A percentile compares a stretch with the other conserved stretches of the same genome.
These are phyloP conservation scores for Aquilaria yunnanensis DNA, from an alignment of 345 rosid species.

Conservation along the genomic window DNA sequence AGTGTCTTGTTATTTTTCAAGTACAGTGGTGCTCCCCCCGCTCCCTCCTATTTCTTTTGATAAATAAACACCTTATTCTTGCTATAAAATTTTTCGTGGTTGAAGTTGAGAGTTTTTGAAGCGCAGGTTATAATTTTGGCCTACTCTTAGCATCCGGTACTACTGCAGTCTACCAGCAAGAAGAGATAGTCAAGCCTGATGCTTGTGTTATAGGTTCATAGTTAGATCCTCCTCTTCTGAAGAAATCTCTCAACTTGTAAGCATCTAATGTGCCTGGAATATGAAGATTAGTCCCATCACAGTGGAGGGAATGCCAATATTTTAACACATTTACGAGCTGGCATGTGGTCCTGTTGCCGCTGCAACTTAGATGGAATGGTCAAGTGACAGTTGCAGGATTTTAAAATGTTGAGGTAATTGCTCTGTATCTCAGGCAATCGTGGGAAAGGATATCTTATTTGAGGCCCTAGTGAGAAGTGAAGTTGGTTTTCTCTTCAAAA, in stretches of 20 bases:
- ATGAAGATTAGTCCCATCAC: slow-evolving; percentile 71
- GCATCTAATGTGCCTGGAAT: slow-evolving; percentile 97
- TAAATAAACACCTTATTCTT: too few relatives aligned
- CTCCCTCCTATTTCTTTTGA: too few relatives aligned
- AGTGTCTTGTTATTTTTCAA: neutral
- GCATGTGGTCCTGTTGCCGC: slow-evolving; percentile 82
- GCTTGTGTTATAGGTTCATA: slow-evolving; percentile 74
- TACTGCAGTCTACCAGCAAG: slow-evolving; percentile 72
- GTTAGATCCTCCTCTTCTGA: neutral
- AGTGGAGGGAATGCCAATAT: slow-evolving; percentile 74
- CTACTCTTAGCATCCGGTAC: slow-evolving; percentile 3
- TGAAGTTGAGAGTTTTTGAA: too few relatives aligned
- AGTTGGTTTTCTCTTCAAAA: too few relatives aligned
- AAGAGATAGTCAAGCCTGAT: slow-evolving; percentile 72
- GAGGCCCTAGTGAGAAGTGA: too few relatives aligned
- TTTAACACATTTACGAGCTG: slow-evolving; percentile 74
- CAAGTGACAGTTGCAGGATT: slow-evolving; percentile 87
- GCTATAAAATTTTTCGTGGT: too few relatives aligned
- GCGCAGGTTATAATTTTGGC: neutral
- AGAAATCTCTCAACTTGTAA: slow-evolving; percentile 10
- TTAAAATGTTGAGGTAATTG: slow-evolving; percentile 68
- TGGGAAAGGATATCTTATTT: too few relatives aligned
- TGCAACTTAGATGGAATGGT: slow-evolving; percentile 91
- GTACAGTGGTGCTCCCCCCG: too few relatives aligned
- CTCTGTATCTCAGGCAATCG: too few relatives aligned